Conservation (phyloP, 176 grass and related monocot genomes). For the Zea mays region Zm-B73-REFERENCE-NAM-5.0 NC_050103.1:15045501-15046000, state of each 20-base stretch:
- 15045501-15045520: no score
- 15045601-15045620: slow-evolving; percentile 72
- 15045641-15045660: not conserved
- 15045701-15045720: not conserved
- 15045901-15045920: slow-evolving; percentile 56
- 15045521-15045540: no score
- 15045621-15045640: not conserved
- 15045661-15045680: not conserved
- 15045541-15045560: not conserved
- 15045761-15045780: no score
- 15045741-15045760: no score
- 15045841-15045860: not conserved
- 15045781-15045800: no score
- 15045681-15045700: not conserved
- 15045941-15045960: slow-evolving; percentile 10
- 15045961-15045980: not conserved
- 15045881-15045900: slow-evolving; percentile 70
- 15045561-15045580: slow-evolving; percentile 55
- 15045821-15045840: not conserved
- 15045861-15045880: slow-evolving; percentile 63
- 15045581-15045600: slow-evolving; percentile 59
- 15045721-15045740: no score
- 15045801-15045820: no score
- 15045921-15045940: slow-evolving; percentile 71
- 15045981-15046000: not conserved